These are phyloP conservation scores for Aureobasidium leucospermi DNA, from an alignment of 2,329 filamentous ascomycete species.

Conservation along the genomic window DNA sequence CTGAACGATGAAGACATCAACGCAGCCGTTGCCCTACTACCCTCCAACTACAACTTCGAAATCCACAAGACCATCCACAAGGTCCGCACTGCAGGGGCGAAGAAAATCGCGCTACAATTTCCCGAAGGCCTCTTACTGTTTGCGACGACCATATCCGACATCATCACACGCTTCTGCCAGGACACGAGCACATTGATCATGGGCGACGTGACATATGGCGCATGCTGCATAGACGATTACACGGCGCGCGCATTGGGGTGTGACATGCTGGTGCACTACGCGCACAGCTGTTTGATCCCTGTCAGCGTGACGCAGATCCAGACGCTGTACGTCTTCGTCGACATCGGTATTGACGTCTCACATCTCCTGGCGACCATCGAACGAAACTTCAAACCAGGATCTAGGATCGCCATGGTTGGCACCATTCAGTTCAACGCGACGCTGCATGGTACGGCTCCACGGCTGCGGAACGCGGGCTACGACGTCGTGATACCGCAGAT, in stretches of 20 bases:
- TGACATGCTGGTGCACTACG: conserved; percentile 92
- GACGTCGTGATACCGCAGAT: conserved; percentile 85
- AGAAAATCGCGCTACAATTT: conserved; percentile 88
- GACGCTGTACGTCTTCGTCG: conserved; percentile 95
- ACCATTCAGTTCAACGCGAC: conserved; percentile 99
- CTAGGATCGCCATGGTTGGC: conserved; percentile 85
- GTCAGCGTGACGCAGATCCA: conserved; percentile 96
- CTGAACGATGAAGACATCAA: conserved; percentile 78
- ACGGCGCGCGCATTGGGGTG: conserved; percentile 90
- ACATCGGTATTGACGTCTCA: conserved; percentile 87
- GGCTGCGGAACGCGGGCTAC: conserved; percentile 78
- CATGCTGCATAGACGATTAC: conserved; percentile 98
- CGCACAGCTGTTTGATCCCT: conserved; percentile 91
- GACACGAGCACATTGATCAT: conserved; percentile 92
- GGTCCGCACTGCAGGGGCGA: conserved; percentile 71
- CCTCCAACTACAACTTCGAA: conserved; percentile 96
- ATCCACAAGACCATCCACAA: conserved; percentile 97
- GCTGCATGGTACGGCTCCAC: conserved; percentile 73
- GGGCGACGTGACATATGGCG: conserved; percentile 97
- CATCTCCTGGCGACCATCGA: conserved; percentile 83
- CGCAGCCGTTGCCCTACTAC: conserved; percentile 77
- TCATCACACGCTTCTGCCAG: conserved; percentile 87
- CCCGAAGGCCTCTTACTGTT: conserved; percentile 92
- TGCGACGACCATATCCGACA: conserved; percentile 95
- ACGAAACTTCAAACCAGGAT: conserved; percentile 77